Conservation (phyloP, 495 filamentous ascomycete genomes). For the Margaritispora aquatica region DNA sequence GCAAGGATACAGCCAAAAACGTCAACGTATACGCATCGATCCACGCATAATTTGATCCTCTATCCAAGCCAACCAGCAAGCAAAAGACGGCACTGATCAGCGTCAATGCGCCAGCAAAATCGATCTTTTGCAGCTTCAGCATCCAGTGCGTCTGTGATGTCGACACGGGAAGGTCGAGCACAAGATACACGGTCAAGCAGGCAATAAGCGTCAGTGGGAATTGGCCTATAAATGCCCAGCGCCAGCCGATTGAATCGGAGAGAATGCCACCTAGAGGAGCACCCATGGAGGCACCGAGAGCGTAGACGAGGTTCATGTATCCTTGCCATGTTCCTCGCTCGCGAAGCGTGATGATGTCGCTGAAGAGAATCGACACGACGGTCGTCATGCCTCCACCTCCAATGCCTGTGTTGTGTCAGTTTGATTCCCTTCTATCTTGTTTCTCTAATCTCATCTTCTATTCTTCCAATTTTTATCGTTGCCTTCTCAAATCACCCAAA, state of each 20-base stretch:
- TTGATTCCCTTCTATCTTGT: too few species aligned
- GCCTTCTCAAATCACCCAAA: too few species aligned
- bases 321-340: constrained; percentile 79
- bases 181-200: constrained; percentile 53
- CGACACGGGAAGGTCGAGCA: constrained; percentile 52
- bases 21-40: constrained; percentile 49
- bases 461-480: too few species aligned
- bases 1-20: constrained; percentile 48
- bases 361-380: constrained; percentile 70
- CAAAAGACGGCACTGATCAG: constrained; percentile 66
- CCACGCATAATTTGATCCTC: constrained; percentile 73
- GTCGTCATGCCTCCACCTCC: constrained; percentile 85
- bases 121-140: constrained; percentile 59
- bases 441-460: too few species aligned
- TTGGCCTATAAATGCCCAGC: constrained; percentile 74
- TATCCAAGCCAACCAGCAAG: constrained; percentile 70
- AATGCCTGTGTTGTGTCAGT: constrained; percentile 41
- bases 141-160: constrained; percentile 38
- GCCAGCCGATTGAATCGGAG: constrained; percentile 73
- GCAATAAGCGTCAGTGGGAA: constrained; percentile 64
- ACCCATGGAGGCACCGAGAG: constrained; percentile 61
- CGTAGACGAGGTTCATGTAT: constrained; percentile 74
- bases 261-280: constrained; percentile 73
- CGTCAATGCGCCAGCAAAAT: constrained; percentile 69
- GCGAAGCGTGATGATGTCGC: constrained; percentile 69